These are phyloP conservation scores for Fabrea salina DNA, from an alignment of 169 alveolate genomes.

Conservation along the genomic window DNA sequence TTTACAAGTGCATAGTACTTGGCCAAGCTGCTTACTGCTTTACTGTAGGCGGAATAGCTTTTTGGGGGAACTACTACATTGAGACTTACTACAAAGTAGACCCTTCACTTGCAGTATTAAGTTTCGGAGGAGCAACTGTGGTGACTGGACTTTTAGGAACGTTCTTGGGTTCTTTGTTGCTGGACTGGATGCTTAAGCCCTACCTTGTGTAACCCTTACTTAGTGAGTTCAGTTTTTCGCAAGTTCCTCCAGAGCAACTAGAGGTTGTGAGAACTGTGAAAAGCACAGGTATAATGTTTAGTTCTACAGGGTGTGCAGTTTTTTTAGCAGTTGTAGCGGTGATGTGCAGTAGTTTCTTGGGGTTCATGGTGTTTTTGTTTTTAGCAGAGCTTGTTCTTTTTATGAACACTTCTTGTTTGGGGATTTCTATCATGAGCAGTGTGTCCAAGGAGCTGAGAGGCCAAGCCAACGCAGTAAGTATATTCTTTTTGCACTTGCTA, in stretches of 20 bases:
- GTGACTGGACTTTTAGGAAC: slow-evolving; percentile 30
- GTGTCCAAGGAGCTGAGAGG: slow-evolving; percentile 31
- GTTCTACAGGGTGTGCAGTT: no score
- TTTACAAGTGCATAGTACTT: not conserved
- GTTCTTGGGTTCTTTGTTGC: slow-evolving; percentile 23
- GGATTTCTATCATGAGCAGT: slow-evolving; percentile 23
- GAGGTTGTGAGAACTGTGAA: no score
- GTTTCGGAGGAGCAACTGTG: slow-evolving; percentile 21
- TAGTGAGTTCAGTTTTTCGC: no score
- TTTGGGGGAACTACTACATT: slow-evolving; percentile 22
- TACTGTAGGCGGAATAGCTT: slow-evolving; percentile 35
- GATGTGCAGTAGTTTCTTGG: no score
- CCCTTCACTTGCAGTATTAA: not conserved
- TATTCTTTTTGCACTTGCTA: slow-evolving; percentile 34
- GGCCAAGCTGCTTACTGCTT: slow-evolving; percentile 29
- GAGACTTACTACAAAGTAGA: not conserved
- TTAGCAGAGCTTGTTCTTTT: no score
- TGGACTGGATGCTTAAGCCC: no score
- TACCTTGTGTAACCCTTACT: no score
- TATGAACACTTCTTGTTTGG: no score
- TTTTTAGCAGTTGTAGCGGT: no score
- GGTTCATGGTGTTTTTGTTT: not conserved
- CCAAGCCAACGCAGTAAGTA: slow-evolving; percentile 31
- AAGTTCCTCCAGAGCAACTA: no score
- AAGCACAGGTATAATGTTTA: no score